Percentiles rank a stretch among this genome's conserved stretches.
Conservation (phyloP, 352 stramenopile species). For the Phytophthora litchii region DNA sequence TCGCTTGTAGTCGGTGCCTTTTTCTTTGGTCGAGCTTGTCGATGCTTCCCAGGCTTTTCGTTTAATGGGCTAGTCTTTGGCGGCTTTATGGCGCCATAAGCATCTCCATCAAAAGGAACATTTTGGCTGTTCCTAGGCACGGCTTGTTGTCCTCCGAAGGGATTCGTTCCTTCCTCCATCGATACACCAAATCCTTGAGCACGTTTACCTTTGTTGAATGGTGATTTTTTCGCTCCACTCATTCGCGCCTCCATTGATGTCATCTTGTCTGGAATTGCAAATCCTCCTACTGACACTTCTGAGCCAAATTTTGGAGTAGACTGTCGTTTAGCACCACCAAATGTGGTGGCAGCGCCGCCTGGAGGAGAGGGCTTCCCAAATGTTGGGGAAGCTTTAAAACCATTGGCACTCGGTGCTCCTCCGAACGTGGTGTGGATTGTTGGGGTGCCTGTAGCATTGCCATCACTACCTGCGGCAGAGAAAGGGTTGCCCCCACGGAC, state of each 20-base stretch:
- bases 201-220: constrained; percentile 29
- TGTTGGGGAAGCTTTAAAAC: constrained; percentile 13
- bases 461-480: constrained; percentile 5
- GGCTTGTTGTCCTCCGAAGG: constrained; percentile 18
- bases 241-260: constrained; percentile 38
- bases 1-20: constrained; percentile 25
- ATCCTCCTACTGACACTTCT: constrained; percentile 21
- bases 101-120: constrained; percentile 4
- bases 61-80: constrained; percentile 18
- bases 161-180: constrained; percentile 10
- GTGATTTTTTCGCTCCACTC: constrained; percentile 35
- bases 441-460: constrained; percentile 1
- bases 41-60: constrained; percentile 29
- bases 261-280: constrained; percentile 22
- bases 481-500: constrained; percentile 36
- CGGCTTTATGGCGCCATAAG: constrained; percentile 7
- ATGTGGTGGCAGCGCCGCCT: constrained; percentile 15
- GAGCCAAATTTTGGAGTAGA: constrained; percentile 22
- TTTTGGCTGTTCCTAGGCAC: constrained; percentile 15
- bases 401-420: constrained; percentile 6
- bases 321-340: constrained; percentile 27
- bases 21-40: constrained; percentile 35
- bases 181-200: constrained; percentile 14
- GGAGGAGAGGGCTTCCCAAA: constrained; percentile 25
- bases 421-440: constrained; percentile 37